Percentiles rank a stretch among this genome's conserved stretches.
These are phyloP conservation scores for Fraxinus platypoda DNA, from an alignment of 305 asterid species.

Conservation along the genomic window DNA sequence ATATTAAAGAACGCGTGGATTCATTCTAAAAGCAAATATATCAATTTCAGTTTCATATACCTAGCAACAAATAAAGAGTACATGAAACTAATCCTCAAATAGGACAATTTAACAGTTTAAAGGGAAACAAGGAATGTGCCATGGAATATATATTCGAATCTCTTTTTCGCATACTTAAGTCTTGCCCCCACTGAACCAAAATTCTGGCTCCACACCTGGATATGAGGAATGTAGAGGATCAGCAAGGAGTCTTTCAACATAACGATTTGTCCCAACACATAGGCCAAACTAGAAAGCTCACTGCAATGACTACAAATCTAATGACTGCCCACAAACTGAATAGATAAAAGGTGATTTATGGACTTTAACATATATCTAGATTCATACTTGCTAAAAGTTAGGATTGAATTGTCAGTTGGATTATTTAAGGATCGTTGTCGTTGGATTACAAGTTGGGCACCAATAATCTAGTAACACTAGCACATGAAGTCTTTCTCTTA, in stretches of 20 bases:
- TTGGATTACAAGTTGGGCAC: neutral
- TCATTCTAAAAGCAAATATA: neutral
- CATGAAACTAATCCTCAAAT: neutral
- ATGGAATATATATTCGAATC: neutral
- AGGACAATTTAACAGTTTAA: neutral
- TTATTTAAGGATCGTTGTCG: neutral
- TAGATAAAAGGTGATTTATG: neutral
- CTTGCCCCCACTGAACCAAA: neutral
- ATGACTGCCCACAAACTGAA: neutral
- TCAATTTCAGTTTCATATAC: neutral
- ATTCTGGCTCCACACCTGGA: neutral
- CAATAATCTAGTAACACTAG: neutral
- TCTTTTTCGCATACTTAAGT: neutral
- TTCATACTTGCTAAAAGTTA: neutral
- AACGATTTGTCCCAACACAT: neutral
- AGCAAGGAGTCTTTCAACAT: neutral
- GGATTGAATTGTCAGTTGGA: neutral
- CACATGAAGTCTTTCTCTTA: neutral
- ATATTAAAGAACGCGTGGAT: neutral
- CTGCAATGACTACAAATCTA: slow-evolving; percentile 2
- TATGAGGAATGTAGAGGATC: neutral
- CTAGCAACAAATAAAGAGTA: neutral
- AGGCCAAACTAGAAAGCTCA: neutral
- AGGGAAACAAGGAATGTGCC: neutral
- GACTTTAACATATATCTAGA: neutral